These are phyloP conservation scores for Colletotrichum sp. DNA, from an alignment of 2,329 filamentous ascomycete species.

Conservation along the genomic window DNA sequence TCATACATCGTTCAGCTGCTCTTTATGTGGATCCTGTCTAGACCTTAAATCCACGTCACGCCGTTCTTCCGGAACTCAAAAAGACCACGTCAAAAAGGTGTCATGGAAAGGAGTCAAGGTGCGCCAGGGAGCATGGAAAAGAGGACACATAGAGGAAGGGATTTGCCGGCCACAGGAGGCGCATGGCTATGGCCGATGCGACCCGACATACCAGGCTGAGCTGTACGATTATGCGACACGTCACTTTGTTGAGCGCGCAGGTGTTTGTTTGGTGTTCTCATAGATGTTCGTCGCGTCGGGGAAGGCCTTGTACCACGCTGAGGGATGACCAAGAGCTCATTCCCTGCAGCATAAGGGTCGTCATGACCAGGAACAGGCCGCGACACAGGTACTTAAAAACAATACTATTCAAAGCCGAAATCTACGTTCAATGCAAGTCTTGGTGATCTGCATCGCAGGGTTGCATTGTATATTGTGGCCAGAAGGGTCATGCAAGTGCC, in stretches of 20 bases:
- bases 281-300: background rate
- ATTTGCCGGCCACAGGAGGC: background rate
- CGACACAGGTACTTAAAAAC: background rate
- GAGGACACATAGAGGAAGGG: background rate
- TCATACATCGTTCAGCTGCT: conserved; percentile 92
- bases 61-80: background rate
- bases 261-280: background rate
- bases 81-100: background rate
- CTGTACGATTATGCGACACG: conserved; percentile 14
- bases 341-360: background rate
- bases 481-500: background rate
- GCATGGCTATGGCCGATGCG: background rate
- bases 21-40: conserved; percentile 83
- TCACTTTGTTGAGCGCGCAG: background rate
- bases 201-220: background rate
- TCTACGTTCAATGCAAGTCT: background rate
- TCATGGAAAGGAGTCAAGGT: background rate
- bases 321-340: background rate
- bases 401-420: background rate
- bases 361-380: background rate
- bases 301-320: background rate
- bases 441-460: background rate
- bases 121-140: background rate
- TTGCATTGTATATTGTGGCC: background rate
- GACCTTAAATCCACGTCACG: conserved; percentile 35